Percentiles rank a stretch among this genome's conserved stretches.
Evolutionary conservation across 129 eudicot genomes (phyloP).

Genomic region (Flaveria trinervia): DNA sequence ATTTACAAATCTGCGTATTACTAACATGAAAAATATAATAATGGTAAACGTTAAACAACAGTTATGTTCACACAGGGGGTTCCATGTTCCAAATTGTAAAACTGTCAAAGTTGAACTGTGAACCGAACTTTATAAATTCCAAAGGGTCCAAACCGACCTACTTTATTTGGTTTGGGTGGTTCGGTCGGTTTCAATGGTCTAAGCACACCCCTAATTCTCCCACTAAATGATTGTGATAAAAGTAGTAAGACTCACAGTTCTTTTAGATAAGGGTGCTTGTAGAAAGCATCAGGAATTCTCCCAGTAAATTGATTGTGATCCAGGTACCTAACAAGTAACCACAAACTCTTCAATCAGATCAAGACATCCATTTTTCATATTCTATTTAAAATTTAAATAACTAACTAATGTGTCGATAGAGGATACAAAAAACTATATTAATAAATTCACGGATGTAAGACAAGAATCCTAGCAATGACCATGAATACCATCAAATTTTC

Average conservation of each 20-base stretch:
- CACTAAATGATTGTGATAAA: background rate
- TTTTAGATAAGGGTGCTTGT: slow-evolving; percentile 86
- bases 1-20: no score
- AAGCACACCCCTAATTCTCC: background rate
- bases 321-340: slow-evolving; percentile 74
- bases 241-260: slow-evolving; percentile 61
- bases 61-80: no score
- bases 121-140: no score
- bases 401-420: background rate
- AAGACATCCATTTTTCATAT: background rate
- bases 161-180: no score
- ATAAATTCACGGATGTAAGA: background rate
- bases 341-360: slow-evolving; percentile 13
- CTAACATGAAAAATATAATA: no score
- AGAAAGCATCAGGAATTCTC: slow-evolving; percentile 93
- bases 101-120: no score
- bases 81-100: no score
- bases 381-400: background rate
- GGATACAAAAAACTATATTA: background rate
- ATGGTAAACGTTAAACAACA: no score
- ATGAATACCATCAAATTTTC: background rate
- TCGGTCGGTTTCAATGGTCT: no score
- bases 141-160: no score
- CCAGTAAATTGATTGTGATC: slow-evolving; percentile 98
- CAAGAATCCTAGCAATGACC: slow-evolving; percentile 11